Base-by-base conservation (phyloP, 2,329 filamentous ascomycete species). In the Calonectria crousiana region DNA sequence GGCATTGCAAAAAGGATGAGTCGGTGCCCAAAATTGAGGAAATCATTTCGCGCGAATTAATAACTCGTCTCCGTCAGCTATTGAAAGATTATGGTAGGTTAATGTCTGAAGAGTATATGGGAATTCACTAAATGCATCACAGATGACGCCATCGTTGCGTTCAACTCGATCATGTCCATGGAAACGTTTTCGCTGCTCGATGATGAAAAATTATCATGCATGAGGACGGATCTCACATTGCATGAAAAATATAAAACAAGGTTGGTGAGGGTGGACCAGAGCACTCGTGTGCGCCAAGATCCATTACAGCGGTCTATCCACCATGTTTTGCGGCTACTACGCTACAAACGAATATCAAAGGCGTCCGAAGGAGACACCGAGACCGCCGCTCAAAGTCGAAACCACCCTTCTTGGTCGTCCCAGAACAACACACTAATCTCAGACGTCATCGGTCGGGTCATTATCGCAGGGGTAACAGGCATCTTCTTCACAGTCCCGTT, bases 81-180 rank as follows among this genome's bases (percentile, higher is more conserved):
- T 18, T 64, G 18, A 64, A 64, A 36, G 58, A 64, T 18, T 64
- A 64, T 13, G 36, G 58, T 64, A 30, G 4, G 58, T 32, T 11
- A 64, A 38, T 41, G 4, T 10, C 16, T 41, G 14, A 13, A 3
- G 11, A 23, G 1, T 2, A n/a, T 6, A 18, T 6, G 2, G 1
- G 6, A 20, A 53, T 53, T 20, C 20, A 4, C 51, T 53, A 53
- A 53, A 53, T 30, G 3, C 30, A 32, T 1, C 14, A 23, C 38
- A 81, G 78, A 81, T 67, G 76, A 82, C 6, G 75, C 79, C 4
- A 65, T 81, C 5, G 65, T 75, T 13, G 67, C 79, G 0, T 80
- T 81, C 36, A 78, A 79, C 26, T 47, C 78, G 1, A 72, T 81
- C 34, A 80, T 80, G 78, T 53, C 76, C 0, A 79, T 82, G 79